Evolutionary conservation across 2,329 filamentous ascomycete genomes (phyloP), one percentile per base, ranked within the genome.

Genomic region (Ilyonectria robusta): DNA sequence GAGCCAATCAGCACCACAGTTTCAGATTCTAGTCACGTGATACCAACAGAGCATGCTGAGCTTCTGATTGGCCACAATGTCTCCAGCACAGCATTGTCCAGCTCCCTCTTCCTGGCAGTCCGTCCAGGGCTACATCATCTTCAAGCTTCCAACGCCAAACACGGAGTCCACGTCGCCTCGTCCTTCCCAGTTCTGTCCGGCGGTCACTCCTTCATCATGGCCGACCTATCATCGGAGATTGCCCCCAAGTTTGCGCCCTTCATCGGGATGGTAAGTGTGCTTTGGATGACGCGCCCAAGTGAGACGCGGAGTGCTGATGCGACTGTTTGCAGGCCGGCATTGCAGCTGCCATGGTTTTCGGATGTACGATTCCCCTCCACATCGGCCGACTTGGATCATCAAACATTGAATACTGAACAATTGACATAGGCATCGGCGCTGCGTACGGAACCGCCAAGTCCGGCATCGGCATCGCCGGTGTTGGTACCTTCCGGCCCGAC

Each of bases 371-470:
- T 44, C 70, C 61, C 59, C 69, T 70, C 57, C 61, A 64, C 63
- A 59, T 59, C 65, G 61, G 55, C 72, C 72, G 61, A 62, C 54
- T 31, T 58, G 59, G 51, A 23, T 53, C 35, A 67, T 59, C 48
- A 59, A 62, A 61, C 48, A 60, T 50, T 72, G 74, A 78, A 77
- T 68, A 56, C 71, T 75, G 71, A 71, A 71, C n/a, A 64, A 62
- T n/a, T 35, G 63, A 46, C 59, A 75, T 69, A 89, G 87, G 84
- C 76, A 82, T 88, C 72, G 94, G 94, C 77, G 94, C 94, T 75
- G 94, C 94, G 69, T 96, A 94, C 82, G 94, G 94, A 71, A 97
- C 94, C 62, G 93, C 94, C 42, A 97, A 95, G 82, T 94, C 94
- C 46, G 94, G 94, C 72, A 95, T 96, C 79, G 93, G 93, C 77